Percentiles rank a stretch among this genome's conserved stretches.
Conservation (phyloP, 352 stramenopile genomes). For the Aphanomyces stellatus region DNA sequence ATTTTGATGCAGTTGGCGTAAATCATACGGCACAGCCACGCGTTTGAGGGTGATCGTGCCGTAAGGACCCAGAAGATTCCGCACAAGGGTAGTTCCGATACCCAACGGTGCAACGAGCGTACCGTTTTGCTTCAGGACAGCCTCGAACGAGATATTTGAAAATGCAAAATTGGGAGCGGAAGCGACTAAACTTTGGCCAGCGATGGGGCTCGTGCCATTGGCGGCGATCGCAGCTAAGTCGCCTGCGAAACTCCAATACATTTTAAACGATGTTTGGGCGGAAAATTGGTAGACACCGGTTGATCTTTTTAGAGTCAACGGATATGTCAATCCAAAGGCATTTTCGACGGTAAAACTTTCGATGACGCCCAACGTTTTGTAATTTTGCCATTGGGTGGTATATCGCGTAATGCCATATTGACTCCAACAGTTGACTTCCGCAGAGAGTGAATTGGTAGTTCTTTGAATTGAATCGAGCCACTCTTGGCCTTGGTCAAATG, state of each 20-base stretch:
- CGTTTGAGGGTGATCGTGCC: neutral
- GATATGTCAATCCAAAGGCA: neutral
- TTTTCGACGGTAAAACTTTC: constrained; percentile 7
- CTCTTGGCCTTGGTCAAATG: neutral
- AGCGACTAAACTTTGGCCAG: neutral
- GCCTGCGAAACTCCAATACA: neutral
- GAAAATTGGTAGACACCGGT: neutral
- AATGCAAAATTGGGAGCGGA: neutral
- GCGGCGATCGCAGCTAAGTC: no score
- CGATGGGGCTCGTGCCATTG: neutral
- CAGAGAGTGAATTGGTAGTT: neutral
- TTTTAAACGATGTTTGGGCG: constrained; percentile 6
- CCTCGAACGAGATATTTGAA: neutral
- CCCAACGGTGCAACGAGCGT: neutral
- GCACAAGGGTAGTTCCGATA: neutral
- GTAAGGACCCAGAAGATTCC: neutral
- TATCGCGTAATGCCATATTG: neutral
- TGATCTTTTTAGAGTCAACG: constrained; percentile 4
- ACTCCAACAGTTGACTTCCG: neutral
- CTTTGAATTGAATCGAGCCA: neutral
- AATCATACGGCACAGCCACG: neutral
- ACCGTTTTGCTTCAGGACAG: neutral
- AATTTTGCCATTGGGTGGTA: constrained; percentile 14
- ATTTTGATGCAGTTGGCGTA: neutral
- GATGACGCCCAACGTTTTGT: constrained; percentile 13